Conservation (phyloP, 2,329 filamentous ascomycete species). For the Botrytis aclada region DNA sequence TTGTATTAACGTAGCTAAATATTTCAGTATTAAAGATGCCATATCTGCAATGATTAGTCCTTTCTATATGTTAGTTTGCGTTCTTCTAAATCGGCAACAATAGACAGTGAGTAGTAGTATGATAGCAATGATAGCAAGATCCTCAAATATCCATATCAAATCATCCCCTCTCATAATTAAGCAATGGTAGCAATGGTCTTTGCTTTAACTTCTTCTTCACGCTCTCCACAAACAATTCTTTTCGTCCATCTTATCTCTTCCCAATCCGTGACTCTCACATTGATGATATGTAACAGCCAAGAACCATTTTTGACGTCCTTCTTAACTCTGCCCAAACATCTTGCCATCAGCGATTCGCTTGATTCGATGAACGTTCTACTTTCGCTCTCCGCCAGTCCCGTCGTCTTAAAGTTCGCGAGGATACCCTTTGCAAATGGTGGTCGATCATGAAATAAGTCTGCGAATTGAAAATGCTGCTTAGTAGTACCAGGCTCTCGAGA, state of each 20-base stretch:
- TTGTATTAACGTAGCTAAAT: neutral
- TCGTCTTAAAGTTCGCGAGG: slow-evolving; percentile 47
- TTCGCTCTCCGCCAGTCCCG: slow-evolving; percentile 46
- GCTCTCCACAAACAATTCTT: slow-evolving; percentile 41
- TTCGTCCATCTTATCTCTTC: slow-evolving; percentile 52
- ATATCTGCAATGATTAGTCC: slow-evolving; percentile 19
- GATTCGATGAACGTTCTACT: slow-evolving; percentile 43
- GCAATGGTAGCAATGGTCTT: neutral
- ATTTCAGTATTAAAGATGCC: neutral
- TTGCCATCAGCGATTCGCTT: slow-evolving; percentile 41
- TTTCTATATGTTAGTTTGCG: slow-evolving; percentile 30
- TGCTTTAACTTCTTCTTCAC: slow-evolving; percentile 20
- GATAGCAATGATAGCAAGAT: slow-evolving; percentile 30
- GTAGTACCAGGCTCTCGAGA: slow-evolving; percentile 48
- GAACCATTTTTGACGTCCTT: slow-evolving; percentile 41
- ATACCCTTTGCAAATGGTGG: slow-evolving; percentile 51
- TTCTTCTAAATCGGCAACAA: slow-evolving; percentile 20
- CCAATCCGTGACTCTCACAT: slow-evolving; percentile 51
- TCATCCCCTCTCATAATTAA: slow-evolving; percentile 16
- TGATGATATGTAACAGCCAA: slow-evolving; percentile 46
- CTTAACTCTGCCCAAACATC: slow-evolving; percentile 49
- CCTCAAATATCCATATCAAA: slow-evolving; percentile 13
- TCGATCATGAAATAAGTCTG: slow-evolving; percentile 58
- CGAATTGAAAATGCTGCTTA: slow-evolving; percentile 62
- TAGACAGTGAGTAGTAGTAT: slow-evolving; percentile 11